Base-by-base conservation (phyloP, 1,284 basidiomycete genomes). In the Trametes polyzona region DNA sequence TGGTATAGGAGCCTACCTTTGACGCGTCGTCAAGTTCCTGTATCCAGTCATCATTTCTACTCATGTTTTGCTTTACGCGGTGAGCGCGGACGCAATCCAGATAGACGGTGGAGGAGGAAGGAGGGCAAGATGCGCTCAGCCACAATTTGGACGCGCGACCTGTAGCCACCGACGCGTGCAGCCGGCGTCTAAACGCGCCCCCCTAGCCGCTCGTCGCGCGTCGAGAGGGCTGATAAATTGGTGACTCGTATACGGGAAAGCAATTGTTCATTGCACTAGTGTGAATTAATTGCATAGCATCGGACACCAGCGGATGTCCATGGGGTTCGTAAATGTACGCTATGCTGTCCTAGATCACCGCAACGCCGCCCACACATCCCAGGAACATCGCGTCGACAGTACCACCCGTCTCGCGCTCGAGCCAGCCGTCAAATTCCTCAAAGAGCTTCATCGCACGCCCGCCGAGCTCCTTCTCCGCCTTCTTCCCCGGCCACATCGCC, bases 401-500 rank as follows among this genome's bases (percentile, higher is more conserved):
- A 10, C 83, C 87, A 0, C 73, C 78, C 16, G 78, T 86, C 65
- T 76, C 77, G 65, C 74, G 73, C 35, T 84, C 81, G 37, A 92
- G 69, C 88, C 88, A 92, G 9, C 53, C 71, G 71, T 92, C 90
- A 27, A 92, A 74, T 55, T 76, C 71, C 66, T 86, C 80, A 60
- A 92, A 90, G 52, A 92, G 61, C 56, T 69, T 65, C 87, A 92
- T 88, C 37, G 86, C 82, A 2, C 76, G 76, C 7, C 84, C 83
- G 6, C 79, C 83, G 46, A 79, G 69, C 33, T 72, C 77, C 66
- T 76, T 76, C 59, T 82, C 79, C 0, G 76, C 74, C 54, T 78
- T 81, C 74, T 92, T 92, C 3, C 75, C 90, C 1, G 90, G 90
- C 89, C 90, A 92, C 80, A 92, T 88, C 36, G 82, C 85, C 60